A percentile compares a stretch with the other conserved stretches of the same genome.
Conservation (phyloP, 345 rosid genomes). For the Populus simonii region DNA sequence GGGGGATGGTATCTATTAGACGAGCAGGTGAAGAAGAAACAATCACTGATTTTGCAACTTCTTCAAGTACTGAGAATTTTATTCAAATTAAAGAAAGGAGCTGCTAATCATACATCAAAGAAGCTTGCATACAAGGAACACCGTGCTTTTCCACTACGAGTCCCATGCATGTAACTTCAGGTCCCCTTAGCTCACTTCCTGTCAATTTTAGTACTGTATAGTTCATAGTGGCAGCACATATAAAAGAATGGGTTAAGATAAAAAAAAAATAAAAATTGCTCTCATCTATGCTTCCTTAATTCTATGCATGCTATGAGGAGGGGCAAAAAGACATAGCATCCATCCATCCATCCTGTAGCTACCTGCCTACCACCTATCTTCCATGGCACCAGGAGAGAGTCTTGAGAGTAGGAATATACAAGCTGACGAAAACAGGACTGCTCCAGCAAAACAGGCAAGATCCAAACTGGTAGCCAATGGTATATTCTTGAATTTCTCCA, state of each 20-base stretch:
- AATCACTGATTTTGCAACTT: neutral
- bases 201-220: neutral
- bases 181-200: neutral
- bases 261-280: neutral
- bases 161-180: too few relatives aligned
- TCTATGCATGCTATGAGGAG: neutral
- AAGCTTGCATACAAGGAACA: neutral
- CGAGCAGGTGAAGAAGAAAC: neutral
- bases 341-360: neutral
- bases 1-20: too few relatives aligned
- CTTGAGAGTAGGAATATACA: conserved; percentile 53
- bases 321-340: neutral
- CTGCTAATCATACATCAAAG: neutral
- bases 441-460: conserved; percentile 68
- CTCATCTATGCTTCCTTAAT: neutral
- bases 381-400: conserved; percentile 27
- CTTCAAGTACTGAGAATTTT: neutral
- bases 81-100: neutral
- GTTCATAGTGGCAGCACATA: neutral
- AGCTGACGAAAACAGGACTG: conserved; percentile 55
- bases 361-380: neutral
- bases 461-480: conserved; percentile 52
- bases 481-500: conserved; percentile 56
- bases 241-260: neutral
- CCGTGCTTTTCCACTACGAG: neutral